Evolutionary conservation across 352 stramenopile species (phyloP).

Genomic region (Globisporangium barbulae): DNA sequence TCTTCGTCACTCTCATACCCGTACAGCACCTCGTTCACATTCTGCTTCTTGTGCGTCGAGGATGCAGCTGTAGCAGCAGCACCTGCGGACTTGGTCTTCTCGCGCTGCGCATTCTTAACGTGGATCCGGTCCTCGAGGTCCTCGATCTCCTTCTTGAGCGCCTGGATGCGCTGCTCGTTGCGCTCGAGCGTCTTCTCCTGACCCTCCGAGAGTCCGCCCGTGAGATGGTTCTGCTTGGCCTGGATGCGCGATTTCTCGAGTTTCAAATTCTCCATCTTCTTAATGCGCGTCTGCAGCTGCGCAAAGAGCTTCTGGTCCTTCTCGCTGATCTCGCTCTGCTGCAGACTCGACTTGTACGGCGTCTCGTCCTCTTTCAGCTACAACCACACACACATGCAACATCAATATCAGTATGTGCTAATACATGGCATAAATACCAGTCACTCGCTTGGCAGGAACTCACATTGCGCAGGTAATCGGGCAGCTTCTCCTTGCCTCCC

Average conservation of each 20-base stretch:
- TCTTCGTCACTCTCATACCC: conserved; percentile 71
- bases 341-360: conserved; percentile 55
- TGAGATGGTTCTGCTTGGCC: conserved; percentile 66
- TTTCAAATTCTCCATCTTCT: conserved; percentile 82
- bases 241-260: conserved; percentile 60
- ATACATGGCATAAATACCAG: not conserved
- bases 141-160: conserved; percentile 63
- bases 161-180: conserved; percentile 61
- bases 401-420: not conserved
- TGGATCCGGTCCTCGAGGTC: conserved; percentile 53
- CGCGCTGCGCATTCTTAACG: conserved; percentile 46
- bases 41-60: conserved; percentile 16
- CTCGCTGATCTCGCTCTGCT: conserved; percentile 37
- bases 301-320: conserved; percentile 81
- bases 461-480: conserved; percentile 74
- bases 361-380: conserved; percentile 51
- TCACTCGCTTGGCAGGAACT: conserved; percentile 4
- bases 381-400: not conserved
- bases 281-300: conserved; percentile 73
- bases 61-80: not conserved
- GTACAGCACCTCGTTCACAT: conserved; percentile 35
- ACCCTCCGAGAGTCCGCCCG: conserved; percentile 48
- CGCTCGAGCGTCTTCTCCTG: conserved; percentile 56
- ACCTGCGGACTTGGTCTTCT: conserved; percentile 22
- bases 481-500: conserved; percentile 34